These are phyloP conservation scores for Ceratocystis smalleyi DNA, from an alignment of 2,329 filamentous ascomycete genomes.

Conservation along the genomic window DNA sequence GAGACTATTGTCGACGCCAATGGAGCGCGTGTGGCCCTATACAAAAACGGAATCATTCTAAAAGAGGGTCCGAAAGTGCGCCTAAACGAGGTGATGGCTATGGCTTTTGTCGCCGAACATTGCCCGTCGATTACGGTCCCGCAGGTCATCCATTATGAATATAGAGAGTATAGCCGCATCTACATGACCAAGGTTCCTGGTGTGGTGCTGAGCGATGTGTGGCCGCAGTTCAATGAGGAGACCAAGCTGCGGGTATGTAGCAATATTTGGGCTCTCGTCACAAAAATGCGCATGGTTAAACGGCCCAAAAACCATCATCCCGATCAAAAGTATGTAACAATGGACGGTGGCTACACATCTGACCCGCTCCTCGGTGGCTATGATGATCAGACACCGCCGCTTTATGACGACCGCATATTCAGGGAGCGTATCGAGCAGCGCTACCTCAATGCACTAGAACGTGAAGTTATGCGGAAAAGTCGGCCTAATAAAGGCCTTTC, in stretches of 20 bases:
- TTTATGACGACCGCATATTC: not conserved
- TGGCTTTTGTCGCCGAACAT: conserved; percentile 4
- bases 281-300: conserved; percentile 1
- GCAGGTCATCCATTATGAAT: not conserved
- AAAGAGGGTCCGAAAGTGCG: conserved; percentile 7
- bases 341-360: not conserved
- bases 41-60: not conserved
- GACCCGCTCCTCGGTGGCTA: conserved; percentile 3
- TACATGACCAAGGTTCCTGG: conserved; percentile 8
- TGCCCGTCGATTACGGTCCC: not conserved
- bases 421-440: conserved; percentile 13
- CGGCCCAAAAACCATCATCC: conserved; percentile 1
- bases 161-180: conserved; percentile 1
- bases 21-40: not conserved
- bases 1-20: not conserved
- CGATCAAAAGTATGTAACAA: conserved; percentile 7
- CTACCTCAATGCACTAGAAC: conserved; percentile 16
- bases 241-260: conserved; percentile 4
- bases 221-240: not conserved
- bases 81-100: conserved; percentile 3
- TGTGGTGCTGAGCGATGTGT: not conserved
- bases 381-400: not conserved
- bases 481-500: no score
- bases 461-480: not conserved
- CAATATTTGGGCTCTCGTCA: conserved; percentile 2